Base-by-base conservation (phyloP, 2,329 filamentous ascomycete species). In the Neonectria neomacrospora region DNA sequence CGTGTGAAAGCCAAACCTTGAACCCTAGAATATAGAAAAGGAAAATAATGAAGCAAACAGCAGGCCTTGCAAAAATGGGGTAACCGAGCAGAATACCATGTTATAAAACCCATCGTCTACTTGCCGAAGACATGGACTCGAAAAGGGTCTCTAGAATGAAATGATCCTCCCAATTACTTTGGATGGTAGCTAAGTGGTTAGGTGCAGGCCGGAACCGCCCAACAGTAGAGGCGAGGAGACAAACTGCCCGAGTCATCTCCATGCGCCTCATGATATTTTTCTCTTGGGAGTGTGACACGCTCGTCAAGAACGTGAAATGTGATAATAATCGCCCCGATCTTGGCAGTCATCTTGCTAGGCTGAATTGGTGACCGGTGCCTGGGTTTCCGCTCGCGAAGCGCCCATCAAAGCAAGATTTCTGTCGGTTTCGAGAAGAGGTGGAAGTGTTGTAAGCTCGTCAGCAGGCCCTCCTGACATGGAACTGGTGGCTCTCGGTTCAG, bases 381-480 rank as follows among this genome's bases (percentile, higher is more conserved):
- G 51, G 7, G 48, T 39, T n/a, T 64, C 52, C n/a, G 56, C 44
- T 10, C 51, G 37, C 14, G 42, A 22, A 34, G 53, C 39, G 2
- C 42, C 44, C 41, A 63, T 42, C 10, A 52, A 12, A 6, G 22
- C 20, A 23, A 22, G 16, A 7, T 61, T 44, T 20, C 42, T 32
- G 4, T 61, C 56, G 12, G n/a, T 30, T 51, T 51, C 45, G 1
- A 61, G 44, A 8, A 58, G 47, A 37, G 63, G 66, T 23, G 62
- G 54, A 22, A 65, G 55, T 11, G 44, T 58, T 5, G 58, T 58
- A 14, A 50, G 53, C 18, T 54, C 48, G 28, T 44, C 18, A 20
- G 22, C 12, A 20, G 39, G 34, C 7, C 42, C 44, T 52, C 54
- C 34, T 16, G 20, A 37, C 11, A 42, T 30, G 18, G 50, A 20